Percentiles rank a stretch among this genome's conserved stretches.
phyloP scores from a whole-genome alignment of 306 rosid genomes.

The Castanopsis chinensis region DNA sequence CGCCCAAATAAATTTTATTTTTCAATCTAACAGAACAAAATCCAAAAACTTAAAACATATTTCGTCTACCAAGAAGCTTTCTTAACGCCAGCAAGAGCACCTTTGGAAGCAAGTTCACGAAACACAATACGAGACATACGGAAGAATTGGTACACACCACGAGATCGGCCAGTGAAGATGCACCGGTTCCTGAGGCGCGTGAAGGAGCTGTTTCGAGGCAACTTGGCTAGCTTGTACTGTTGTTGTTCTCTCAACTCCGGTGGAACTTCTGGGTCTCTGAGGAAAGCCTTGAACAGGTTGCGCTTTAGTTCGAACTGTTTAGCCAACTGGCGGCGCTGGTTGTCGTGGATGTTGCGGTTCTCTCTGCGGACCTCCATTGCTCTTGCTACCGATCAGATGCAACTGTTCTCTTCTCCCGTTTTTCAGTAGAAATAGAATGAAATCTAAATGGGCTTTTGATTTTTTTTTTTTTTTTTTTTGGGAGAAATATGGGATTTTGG shows the following conservation, averaged over 20 bases:
- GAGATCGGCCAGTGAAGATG: constrained; percentile 55
- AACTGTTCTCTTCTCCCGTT: too few relatives aligned
- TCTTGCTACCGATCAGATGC: too few relatives aligned
- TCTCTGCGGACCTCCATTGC: constrained; percentile 18
- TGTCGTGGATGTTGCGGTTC: constrained; percentile 48
- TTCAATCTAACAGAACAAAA: too few relatives aligned
- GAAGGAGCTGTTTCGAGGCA: constrained; percentile 57
- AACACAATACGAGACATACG: constrained; percentile 60
- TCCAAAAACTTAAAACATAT: too few relatives aligned
- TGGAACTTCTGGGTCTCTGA: constrained; percentile 45
- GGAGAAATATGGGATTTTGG: too few relatives aligned
- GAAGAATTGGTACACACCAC: constrained; percentile 43
- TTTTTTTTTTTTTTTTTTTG: too few relatives aligned
- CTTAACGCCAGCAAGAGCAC: constrained; percentile 39
- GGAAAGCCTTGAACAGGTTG: constrained; percentile 43
- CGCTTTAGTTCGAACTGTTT: constrained; percentile 40
- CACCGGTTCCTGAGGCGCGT: constrained; percentile 56
- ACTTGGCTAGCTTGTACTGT: constrained; percentile 44
- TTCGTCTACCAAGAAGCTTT: constrained; percentile 52
- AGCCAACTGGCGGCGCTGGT: constrained; percentile 40
- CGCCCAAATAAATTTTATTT: too few relatives aligned
- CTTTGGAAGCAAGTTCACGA: constrained; percentile 39
- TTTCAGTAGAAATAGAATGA: too few relatives aligned
- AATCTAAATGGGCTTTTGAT: too few relatives aligned
- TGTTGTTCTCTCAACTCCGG: constrained; percentile 33